Percentiles rank a stretch among this genome's conserved stretches.
phyloP scores from a whole-genome alignment of 441 rosid genomes.

The Jatropha podagrica region DNA sequence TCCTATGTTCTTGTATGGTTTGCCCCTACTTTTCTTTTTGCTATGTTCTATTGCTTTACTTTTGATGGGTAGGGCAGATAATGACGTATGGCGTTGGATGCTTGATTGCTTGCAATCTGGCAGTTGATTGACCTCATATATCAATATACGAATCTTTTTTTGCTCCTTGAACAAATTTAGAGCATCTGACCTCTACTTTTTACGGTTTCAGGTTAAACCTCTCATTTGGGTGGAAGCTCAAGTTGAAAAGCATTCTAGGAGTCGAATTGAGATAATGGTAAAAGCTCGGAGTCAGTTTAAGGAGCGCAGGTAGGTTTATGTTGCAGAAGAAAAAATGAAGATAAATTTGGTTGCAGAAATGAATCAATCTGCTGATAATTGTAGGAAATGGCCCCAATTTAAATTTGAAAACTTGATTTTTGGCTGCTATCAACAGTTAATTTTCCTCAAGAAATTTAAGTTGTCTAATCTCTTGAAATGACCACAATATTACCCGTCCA shows the following conservation, averaged over 20 bases:
- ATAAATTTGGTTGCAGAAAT: not conserved
- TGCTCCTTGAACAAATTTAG: not conserved
- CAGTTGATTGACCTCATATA: not conserved
- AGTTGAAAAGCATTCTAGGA: constrained; percentile 91
- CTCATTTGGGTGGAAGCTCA: constrained; percentile 97
- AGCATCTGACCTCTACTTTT: constrained; percentile 4
- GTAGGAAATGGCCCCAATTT: not conserved
- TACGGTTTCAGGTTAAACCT: constrained; percentile 71
- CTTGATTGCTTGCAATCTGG: not conserved
- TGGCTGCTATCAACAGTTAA: not conserved
- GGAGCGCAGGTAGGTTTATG: constrained; percentile 72
- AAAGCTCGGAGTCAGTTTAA: constrained; percentile 96
- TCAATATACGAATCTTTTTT: not conserved
- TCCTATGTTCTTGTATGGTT: not conserved
- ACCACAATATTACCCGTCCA: not conserved
- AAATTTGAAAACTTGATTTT: not conserved
- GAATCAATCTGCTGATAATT: not conserved
- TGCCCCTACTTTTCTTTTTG: not conserved
- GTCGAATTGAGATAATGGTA: constrained; percentile 85
- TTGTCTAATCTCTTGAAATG: not conserved
- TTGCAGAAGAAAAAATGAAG: not conserved
- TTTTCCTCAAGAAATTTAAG: not conserved
- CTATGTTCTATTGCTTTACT: not conserved
- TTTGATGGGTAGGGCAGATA: not conserved
- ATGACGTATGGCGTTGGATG: not conserved